Evolutionary conservation across 345 rosid genomes (phyloP), one percentile per base, ranked within the genome.

Genomic region (Rhodamnia rubescens): DNA sequence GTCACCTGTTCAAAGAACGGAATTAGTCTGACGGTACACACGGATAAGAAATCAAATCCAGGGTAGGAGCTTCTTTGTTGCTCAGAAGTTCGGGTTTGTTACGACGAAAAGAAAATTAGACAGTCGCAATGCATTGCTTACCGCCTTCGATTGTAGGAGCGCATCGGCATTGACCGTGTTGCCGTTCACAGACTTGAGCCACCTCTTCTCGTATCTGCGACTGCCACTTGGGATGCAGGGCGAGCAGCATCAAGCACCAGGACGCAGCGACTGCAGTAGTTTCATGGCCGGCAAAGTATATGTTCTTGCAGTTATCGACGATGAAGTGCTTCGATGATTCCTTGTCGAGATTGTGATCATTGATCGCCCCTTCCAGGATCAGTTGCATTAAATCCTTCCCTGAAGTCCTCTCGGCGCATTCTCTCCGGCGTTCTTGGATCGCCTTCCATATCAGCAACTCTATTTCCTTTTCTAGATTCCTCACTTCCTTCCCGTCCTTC

Each of bases 221-320:
- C 87, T 96, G 98, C 98, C 98, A 94, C 6, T 91, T 89, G 7
- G 98, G 97, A 86, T 95, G 90, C 7, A 92, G 88, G 80, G 97
- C 97, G 0, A 96, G 98, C 6, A 96, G 94, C 98, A 96, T 94
- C 86, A 96, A 86, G 87, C 94, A 92, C 98, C 98, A 96, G 56
- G 98, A 91, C 83, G 95, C 96, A 20, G 95, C 93, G 57, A 93
- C 85, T 1, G 97, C 98, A 27, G 93, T 95, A 4, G 98, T 87
- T 84, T 94, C 98, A 74, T 94, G 93, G n/a, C 98, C 98, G 0
- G 98, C 96, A 8, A 96, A 95, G 90, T 95, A 96, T 57, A 96
- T 92, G 88, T 91, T 93, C 88, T 96, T 96, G 91, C 98, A 95
- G 83, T 96, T 96, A 78, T 96, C 98, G 47, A 96, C 94, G 4